Evolutionary conservation across 345 rosid genomes (phyloP), one percentile per base, ranked within the genome.

Genomic region (Iberis pinnata): DNA sequence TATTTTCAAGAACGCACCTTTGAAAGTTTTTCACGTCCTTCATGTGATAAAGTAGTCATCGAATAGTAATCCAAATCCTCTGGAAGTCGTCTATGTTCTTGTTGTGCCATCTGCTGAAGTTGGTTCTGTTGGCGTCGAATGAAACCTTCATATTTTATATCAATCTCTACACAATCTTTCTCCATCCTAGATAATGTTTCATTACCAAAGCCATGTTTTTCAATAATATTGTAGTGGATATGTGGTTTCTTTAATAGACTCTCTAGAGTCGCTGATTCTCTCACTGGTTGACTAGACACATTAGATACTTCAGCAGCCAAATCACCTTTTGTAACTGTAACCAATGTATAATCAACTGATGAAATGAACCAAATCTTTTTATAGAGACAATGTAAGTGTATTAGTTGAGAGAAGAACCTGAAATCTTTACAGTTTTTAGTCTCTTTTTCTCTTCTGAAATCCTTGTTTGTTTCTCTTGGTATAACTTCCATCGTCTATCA

Each of bases 191-290:
- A 75, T 64, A 89, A 72, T 59, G 56, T 61, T 58, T 68, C 64
- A 40, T 81, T 83, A 46, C 97, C 97, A 62, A 78, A 86, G 49
- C 97, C 95, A 72, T 89, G 94, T 56, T 75, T 76, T 57, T 82
- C 92, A 41, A 90, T 76, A 74, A 90, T 68, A 50, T 60, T 68
- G 68, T 90, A 87, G 38, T 68, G 79, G 47, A 90, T 67, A 59
- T 90, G 98, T 13, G 98, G 98, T 81, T 87, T 90, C 76, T 90
- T 90, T 12, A 90, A 75, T 68, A 90, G 80, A 68, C 81, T 79
- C 80, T 82, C 95, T 6, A 90, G 76, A 24, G 95, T 82, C 38
- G 89, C 80, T 58, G 70, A 78, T 53, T 79, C 93, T 74, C 71
- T 82, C 48, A 87, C 89, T 13, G 98, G 96, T 69, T 90, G 98